Base-by-base conservation (phyloP, 2,329 filamentous ascomycete genomes). In the Zymoseptoria ardabiliae region DNA sequence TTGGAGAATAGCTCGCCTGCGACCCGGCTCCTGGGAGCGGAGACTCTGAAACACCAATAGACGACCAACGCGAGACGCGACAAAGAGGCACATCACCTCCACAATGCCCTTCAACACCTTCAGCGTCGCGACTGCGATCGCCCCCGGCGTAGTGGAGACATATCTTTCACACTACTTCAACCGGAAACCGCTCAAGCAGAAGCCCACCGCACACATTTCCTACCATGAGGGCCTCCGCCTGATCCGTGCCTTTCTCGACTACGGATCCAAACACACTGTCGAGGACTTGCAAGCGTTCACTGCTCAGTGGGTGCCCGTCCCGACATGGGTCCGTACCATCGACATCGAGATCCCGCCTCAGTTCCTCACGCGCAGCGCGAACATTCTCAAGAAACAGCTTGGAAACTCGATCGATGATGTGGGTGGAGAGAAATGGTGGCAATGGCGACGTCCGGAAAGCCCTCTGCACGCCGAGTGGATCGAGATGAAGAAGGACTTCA, bases 251-350 rank as follows among this genome's bases (percentile, higher is more conserved):
- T 97, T 99, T 74, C 82, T 99, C 41, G 75, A 83, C 50, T 94
- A 91, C 74, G 88, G 91, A 3, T 91, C 93, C 0, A 87, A 90
- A 63, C 90, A 97, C 73, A 91, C 90, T 0, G 88, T 99, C 68
- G 94, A 99, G 75, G 91, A 97, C 64, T 76, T 97, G 28, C 94
- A 99, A 71, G 85, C 86, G 3, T 97, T 97, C 73, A 97, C 93
- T 0, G 80, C 85, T 13, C 93, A 97, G 79, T 91, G 90, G 86
- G 92, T 97, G 2, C 94, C 93, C 0, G 85, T 88, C 59, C 92
- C 94, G 1, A 84, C 85, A 67, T 97, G 92, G 92, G 86, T 97
- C 58, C 89, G 88, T 67, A 85, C 88, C 4, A 86, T 95, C 56
- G 81, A 86, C 55, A 79, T 88, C 45, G 73, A 77, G 53, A 86